Conservation (phyloP, 2,329 filamentous ascomycete species). For the Sporothrix euskadiensis region DNA sequence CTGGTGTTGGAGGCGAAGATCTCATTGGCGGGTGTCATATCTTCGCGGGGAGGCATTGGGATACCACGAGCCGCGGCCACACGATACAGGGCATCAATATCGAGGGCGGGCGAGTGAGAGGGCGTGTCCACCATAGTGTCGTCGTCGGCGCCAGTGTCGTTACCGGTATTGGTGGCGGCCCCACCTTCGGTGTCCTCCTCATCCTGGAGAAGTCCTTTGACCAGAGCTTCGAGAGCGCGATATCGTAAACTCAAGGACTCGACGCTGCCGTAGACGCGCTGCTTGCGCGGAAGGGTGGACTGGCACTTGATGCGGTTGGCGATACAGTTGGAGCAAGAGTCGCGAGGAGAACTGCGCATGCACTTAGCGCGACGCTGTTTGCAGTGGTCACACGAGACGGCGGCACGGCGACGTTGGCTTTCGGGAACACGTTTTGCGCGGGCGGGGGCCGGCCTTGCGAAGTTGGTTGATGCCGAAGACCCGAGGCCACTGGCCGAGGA, state of each 20-base stretch:
- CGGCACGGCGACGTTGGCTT: constrained; percentile 48
- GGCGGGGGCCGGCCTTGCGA: background rate
- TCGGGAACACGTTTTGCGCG: constrained; percentile 42
- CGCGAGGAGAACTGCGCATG: constrained; percentile 42
- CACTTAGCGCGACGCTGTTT: constrained; percentile 51
- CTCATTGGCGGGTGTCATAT: constrained; percentile 30
- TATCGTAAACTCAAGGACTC: constrained; percentile 45
- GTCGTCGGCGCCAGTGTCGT: constrained; percentile 4
- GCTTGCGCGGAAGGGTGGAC: constrained; percentile 48
- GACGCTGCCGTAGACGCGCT: constrained; percentile 46
- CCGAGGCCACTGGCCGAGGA: background rate
- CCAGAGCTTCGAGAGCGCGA: constrained; percentile 46
- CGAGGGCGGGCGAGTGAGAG: constrained; percentile 13
- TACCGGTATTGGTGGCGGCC: background rate
- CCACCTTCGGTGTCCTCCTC: constrained; percentile 36
- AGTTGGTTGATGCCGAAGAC: background rate
- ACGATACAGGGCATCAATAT: constrained; percentile 31
- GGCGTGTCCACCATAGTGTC: constrained; percentile 15
- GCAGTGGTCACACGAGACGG: constrained; percentile 49
- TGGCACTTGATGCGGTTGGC: constrained; percentile 45
- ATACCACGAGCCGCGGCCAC: constrained; percentile 30
- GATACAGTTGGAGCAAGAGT: constrained; percentile 46
- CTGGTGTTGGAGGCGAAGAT: constrained; percentile 26
- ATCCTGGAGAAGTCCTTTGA: constrained; percentile 45
- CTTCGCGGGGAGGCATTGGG: constrained; percentile 31